Conservation (phyloP, 75 land plant genomes). For the Pseudotsuga menziesii region DNA sequence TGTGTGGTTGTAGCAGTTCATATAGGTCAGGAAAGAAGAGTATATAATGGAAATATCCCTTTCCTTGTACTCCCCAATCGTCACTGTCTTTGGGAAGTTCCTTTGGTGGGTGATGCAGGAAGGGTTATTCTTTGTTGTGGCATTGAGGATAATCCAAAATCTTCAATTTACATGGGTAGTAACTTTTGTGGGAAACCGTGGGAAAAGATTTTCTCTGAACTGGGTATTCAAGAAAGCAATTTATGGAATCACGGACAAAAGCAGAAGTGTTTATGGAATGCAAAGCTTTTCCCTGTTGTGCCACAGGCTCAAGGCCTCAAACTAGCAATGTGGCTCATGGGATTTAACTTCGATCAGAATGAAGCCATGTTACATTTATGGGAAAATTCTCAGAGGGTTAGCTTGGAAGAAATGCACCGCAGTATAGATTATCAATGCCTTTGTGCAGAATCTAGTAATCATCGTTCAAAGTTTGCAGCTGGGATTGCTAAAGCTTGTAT, state of each 20-base stretch:
- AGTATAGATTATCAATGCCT: conserved; percentile 60
- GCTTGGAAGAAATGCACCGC: conserved; percentile 80
- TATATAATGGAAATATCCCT: neutral
- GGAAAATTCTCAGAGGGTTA: conserved; percentile 58
- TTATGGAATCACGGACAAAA: conserved; percentile 43
- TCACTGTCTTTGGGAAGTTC: conserved; percentile 98
- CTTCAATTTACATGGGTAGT: conserved; percentile 41
- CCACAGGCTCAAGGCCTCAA: conserved; percentile 54
- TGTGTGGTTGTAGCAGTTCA: conserved; percentile 79
- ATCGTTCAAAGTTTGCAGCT: conserved; percentile 77
- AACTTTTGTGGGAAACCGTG: conserved; percentile 95
- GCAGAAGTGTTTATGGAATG: conserved; percentile 83
- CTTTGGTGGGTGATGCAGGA: conserved; percentile 39
- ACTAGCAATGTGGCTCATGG: conserved; percentile 84
- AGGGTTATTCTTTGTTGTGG: conserved; percentile 79
- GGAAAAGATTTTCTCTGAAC: conserved; percentile 48
- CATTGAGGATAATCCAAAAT: conserved; percentile 91
- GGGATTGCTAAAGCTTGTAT: conserved; percentile 81
- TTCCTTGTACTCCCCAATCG: conserved; percentile 69
- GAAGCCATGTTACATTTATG: conserved; percentile 36
- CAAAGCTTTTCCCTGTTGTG: conserved; percentile 69
- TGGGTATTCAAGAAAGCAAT: conserved; percentile 51
- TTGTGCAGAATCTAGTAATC: conserved; percentile 53
- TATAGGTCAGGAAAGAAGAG: conserved; percentile 8
- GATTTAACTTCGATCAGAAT: conserved; percentile 19